Evolutionary conservation across 106 monocot genomes (phyloP), one percentile per base, ranked within the genome.

Genomic region (Apostasia ramifera): DNA sequence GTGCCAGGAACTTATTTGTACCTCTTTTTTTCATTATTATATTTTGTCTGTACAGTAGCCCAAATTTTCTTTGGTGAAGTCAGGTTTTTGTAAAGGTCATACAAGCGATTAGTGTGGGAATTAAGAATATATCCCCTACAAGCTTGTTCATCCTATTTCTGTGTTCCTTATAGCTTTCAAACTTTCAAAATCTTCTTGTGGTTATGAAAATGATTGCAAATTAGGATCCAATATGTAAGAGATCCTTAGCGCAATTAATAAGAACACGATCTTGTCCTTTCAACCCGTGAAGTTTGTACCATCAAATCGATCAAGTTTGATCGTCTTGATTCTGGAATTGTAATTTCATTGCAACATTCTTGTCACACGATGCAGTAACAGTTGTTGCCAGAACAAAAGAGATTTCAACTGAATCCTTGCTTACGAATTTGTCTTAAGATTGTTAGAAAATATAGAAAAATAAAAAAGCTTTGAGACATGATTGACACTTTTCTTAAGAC

Each of bases 11-110:
- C 10, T 53, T 50, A 53, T 53, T 26, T 8, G 12, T 67, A 40
- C 67, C 67, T 52, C 8, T 53, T 26, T 67, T 67, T 37, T 38
- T 26, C 53, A 39, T 52, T 26, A 39, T 67, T 67, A 8, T 67
- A 67, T 48, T 52, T 67, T 50, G 26, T 6, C 26, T 53, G 38
- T 8, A 67, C 2, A 2, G 51, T 26, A 3, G 37, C 7, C 67
- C 67, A 51, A 12, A 67, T 40, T 41, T 67, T 39, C 40, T 67
- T 26, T 53, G 67, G 67, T 40, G 38, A 37, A 7, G 50, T 67
- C 4, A 38, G 47, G 12, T 44, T 66, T 66, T 47, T 66, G 65
- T 66, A 66, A 8, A 66, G 12, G 40, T 66, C 65, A 9, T 67
- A 53, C 8, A 67, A 39, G 15, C 51, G 3, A 40, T 50, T 9